Evolutionary conservation across 1,284 basidiomycete species (phyloP).

Genomic region (Leccinum subatratum): DNA sequence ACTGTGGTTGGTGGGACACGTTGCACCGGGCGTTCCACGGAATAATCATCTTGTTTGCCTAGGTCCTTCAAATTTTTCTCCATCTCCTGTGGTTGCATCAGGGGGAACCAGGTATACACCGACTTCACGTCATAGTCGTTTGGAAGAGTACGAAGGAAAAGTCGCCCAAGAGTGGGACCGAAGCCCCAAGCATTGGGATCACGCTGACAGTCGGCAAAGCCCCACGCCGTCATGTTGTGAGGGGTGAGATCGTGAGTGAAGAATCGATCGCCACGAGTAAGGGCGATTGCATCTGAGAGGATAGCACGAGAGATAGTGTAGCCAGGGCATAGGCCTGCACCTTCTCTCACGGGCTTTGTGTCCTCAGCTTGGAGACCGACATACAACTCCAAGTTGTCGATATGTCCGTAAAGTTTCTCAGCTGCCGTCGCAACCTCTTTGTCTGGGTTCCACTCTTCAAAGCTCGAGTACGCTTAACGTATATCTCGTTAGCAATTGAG

Average conservation of each 20-base stretch:
- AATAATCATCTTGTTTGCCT: slow-evolving; percentile 49
- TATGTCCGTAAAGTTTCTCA: slow-evolving; percentile 71
- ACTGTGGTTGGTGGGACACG: slow-evolving; percentile 32
- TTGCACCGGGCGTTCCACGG: slow-evolving; percentile 43
- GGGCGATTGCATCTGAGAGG: slow-evolving; percentile 80
- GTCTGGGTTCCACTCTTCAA: slow-evolving; percentile 81
- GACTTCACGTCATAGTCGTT: slow-evolving; percentile 64
- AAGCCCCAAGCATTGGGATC: slow-evolving; percentile 63
- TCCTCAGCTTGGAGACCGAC: slow-evolving; percentile 70
- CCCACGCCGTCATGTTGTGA: slow-evolving; percentile 77
- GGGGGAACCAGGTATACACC: slow-evolving; percentile 80
- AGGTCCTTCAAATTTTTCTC: slow-evolving; percentile 52
- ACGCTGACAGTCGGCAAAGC: slow-evolving; percentile 72
- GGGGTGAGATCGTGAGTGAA: slow-evolving; percentile 81
- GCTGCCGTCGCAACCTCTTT: slow-evolving; percentile 68
- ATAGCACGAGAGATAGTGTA: slow-evolving; percentile 86
- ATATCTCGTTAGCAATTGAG: neutral
- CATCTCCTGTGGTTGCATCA: slow-evolving; percentile 75
- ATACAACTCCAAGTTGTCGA: slow-evolving; percentile 80
- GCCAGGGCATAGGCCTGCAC: slow-evolving; percentile 77
- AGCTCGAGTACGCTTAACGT: slow-evolving; percentile 50
- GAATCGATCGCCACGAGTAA: slow-evolving; percentile 80
- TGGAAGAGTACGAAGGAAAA: slow-evolving; percentile 72
- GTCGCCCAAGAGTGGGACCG: slow-evolving; percentile 69
- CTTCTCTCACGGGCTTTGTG: slow-evolving; percentile 69